A percentile compares a stretch with the other conserved stretches of the same genome.
Conservation (phyloP, 2,329 filamentous ascomycete genomes). For the Fusarium xyrophilum region DNA sequence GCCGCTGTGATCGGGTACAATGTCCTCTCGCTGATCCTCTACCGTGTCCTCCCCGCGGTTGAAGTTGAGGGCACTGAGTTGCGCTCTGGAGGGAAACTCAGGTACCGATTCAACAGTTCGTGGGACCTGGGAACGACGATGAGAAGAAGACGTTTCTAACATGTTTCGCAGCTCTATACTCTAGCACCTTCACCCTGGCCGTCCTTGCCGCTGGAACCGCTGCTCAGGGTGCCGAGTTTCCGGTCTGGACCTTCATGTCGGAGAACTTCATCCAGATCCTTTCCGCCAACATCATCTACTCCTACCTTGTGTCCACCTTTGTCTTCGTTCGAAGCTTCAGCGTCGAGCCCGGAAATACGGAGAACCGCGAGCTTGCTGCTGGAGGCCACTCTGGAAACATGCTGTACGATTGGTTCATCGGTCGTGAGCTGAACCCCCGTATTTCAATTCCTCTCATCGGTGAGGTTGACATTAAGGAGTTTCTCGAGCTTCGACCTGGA, state of each 20-base stretch:
- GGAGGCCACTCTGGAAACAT: conserved; percentile 85
- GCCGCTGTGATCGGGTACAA: conserved; percentile 81
- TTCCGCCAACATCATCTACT: conserved; percentile 80
- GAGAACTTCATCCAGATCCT: conserved; percentile 89
- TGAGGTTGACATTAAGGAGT: conserved; percentile 88
- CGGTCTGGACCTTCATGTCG: conserved; percentile 90
- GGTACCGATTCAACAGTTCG: conserved; percentile 82
- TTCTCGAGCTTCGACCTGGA: conserved; percentile 88
- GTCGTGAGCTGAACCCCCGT: conserved; percentile 91
- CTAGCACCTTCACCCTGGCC: conserved; percentile 76
- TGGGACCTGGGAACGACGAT: conserved; percentile 16
- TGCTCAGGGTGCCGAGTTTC: conserved; percentile 79
- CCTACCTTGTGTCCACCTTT: conserved; percentile 74
- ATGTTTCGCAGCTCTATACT: conserved; percentile 69
- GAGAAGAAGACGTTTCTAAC: conserved; percentile 25
- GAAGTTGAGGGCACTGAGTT: conserved; percentile 75
- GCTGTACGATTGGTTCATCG: conserved; percentile 96
- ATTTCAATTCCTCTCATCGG: conserved; percentile 79
- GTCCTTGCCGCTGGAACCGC: conserved; percentile 76
- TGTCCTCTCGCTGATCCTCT: conserved; percentile 74
- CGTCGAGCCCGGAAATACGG: conserved; percentile 76
- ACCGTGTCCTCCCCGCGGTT: conserved; percentile 77
- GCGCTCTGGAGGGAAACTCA: conserved; percentile 73
- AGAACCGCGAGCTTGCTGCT: conserved; percentile 78
- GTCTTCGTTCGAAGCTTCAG: conserved; percentile 85